Evolutionary conservation across 371 early-diverging fungal species (phyloP), one percentile per base, ranked within the genome.

Genomic region (Cokeromyces recurvatus): DNA sequence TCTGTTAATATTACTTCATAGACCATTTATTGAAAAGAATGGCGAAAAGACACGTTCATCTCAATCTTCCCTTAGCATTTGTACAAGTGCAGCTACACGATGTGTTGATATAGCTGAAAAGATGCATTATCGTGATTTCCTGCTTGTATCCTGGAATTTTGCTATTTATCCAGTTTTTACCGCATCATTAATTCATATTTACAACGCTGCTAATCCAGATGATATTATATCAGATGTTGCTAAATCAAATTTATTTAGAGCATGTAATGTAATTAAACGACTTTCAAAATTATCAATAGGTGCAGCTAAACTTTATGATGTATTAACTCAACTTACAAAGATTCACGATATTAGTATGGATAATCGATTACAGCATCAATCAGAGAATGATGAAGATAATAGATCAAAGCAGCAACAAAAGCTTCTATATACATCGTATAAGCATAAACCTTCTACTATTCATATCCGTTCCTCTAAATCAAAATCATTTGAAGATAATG

Each of bases 21-120:
- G 82, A 17, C 79, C 82, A 0, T 79, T 70, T 46, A 81, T 81
- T 49, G 71, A 70, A 37, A 64, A 64, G 23, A 41, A 59, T 14
- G 51, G 51, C 0, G 47, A 56, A 25, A 62, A 57, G 4, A 65
- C 65, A 0, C 25, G 52, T 5, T 55, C 63, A 12, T 55, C 65
- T 9, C 60, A 69, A 46, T 55, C 79, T 31, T 75, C 75, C 0
- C 51, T 81, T 8, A 73, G 64, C 15, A 83, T 81, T 14, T 83
- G 83, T 43, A 79, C 79, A 0, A 69, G 67, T 37, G 81, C 83
- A 3, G 83, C 83, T 6, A 80, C 64, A 19, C 55, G 62, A 8
- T 65, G 65, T 27, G 60, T 70, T 0, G 68, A 66, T 24, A 56
- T 74, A 27, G 71, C 71, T 0, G 68, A 68, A 37, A 67, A 65